Evolutionary conservation across 73 alveolate genomes (phyloP).

Genomic region (Tetrahymena malaccensis): DNA sequence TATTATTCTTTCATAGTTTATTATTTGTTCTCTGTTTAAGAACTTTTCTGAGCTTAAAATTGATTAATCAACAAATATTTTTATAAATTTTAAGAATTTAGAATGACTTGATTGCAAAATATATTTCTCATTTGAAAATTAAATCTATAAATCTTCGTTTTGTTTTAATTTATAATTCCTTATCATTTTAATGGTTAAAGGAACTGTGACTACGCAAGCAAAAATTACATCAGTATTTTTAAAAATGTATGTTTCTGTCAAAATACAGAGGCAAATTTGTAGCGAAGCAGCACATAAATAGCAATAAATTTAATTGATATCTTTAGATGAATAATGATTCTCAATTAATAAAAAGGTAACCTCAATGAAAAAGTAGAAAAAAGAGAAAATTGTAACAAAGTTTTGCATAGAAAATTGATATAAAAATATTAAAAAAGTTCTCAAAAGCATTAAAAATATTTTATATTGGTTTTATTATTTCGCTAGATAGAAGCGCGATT

Average conservation of each 20-base stretch:
- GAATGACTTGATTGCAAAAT: not conserved
- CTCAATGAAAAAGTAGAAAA: not conserved
- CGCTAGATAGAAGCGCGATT: not conserved
- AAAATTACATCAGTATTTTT: not conserved
- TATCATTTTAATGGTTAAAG: not conserved
- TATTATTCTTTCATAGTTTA: not conserved
- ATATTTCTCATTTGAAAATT: not conserved
- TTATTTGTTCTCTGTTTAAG: not conserved
- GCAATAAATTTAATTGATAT: not conserved
- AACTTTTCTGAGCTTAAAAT: not conserved
- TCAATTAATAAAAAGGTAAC: not conserved
- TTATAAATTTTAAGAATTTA: not conserved
- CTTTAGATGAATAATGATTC: not conserved
- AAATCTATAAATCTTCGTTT: no score
- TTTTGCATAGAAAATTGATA: not conserved
- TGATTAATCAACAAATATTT: not conserved
- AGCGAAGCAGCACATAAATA: not conserved
- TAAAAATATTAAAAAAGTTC: not conserved
- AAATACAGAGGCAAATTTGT: not conserved
- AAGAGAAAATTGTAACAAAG: not conserved
- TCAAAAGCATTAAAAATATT: no score
- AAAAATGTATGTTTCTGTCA: no score
- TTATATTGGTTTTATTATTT: no score
- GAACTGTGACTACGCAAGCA: not conserved
- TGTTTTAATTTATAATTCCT: no score